Evolutionary conservation across 2,329 filamentous ascomycete genomes (phyloP).

Genomic region (Fusarium goolgardi): DNA sequence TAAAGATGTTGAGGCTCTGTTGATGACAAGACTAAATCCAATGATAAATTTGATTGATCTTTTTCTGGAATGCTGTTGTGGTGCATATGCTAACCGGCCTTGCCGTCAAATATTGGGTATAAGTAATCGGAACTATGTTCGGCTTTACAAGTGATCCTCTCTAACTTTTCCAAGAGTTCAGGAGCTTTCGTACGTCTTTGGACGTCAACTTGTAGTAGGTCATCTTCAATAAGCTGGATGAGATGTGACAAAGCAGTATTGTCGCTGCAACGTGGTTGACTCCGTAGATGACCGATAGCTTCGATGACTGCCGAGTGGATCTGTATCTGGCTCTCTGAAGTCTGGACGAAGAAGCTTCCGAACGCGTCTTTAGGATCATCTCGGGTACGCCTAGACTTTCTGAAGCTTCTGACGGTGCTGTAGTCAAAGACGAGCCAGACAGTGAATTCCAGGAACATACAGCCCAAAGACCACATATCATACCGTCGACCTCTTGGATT

Average conservation of each 20-base stretch:
- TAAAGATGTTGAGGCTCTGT: too few species aligned
- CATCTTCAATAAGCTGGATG: constrained; percentile 4
- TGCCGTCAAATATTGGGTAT: neutral
- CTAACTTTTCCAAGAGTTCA: neutral
- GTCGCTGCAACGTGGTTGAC: neutral
- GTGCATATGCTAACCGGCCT: neutral
- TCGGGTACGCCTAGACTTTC: neutral
- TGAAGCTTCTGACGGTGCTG: constrained; percentile 3
- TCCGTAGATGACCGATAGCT: neutral
- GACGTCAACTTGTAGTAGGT: neutral
- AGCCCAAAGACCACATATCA: constrained; percentile 39
- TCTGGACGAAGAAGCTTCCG: constrained; percentile 23
- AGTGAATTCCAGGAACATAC: constrained; percentile 32
- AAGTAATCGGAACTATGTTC: neutral
- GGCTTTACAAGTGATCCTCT: neutral
- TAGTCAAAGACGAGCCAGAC: constrained; percentile 29
- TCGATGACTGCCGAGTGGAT: constrained; percentile 9
- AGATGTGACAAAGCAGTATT: constrained; percentile 17
- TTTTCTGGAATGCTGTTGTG: neutral
- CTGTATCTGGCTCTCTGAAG: neutral
- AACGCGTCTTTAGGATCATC: constrained; percentile 3
- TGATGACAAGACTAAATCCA: too few species aligned
- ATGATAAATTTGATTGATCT: too few species aligned
- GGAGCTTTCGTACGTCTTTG: neutral
- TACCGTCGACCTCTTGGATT: constrained; percentile 14